Percentiles rank a stretch among this genome's conserved stretches.
Evolutionary conservation across 495 filamentous ascomycete genomes (phyloP).

Genomic region (Podospora australis): DNA sequence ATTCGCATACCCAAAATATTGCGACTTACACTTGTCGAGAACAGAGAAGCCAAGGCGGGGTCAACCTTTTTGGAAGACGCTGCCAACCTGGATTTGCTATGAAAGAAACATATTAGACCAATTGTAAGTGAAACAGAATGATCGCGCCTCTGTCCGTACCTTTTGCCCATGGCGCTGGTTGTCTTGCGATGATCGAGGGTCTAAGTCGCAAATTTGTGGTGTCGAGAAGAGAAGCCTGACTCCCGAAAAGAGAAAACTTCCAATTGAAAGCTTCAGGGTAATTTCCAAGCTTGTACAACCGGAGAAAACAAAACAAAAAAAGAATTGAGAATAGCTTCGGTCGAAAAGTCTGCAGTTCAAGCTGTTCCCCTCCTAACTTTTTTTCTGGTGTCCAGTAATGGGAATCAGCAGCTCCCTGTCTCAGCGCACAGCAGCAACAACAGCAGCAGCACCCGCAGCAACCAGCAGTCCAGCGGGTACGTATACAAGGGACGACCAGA

Average conservation of each 20-base stretch:
- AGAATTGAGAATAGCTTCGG: background rate
- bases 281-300: background rate
- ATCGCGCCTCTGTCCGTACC: conserved; percentile 11
- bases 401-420: conserved; percentile 1
- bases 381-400: background rate
- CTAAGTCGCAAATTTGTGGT: background rate
- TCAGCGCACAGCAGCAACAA: conserved; percentile 6
- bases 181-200: background rate
- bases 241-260: background rate
- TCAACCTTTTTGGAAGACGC: conserved; percentile 55
- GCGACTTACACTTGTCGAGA: conserved; percentile 72
- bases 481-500: conserved; percentile 15
- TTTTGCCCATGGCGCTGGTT: conserved; percentile 20
- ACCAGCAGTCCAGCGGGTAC: no score
- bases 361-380: conserved; percentile 5
- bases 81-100: conserved; percentile 28
- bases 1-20: conserved; percentile 29
- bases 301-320: background rate
- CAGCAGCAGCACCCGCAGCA: no score
- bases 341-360: background rate
- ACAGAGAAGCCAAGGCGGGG: conserved; percentile 69
- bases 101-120: background rate
- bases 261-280: background rate
- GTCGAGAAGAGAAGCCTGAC: background rate
- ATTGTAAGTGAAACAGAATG: background rate